Percentiles rank a stretch among this genome's conserved stretches.
Conservation (phyloP, 202 grass and related monocot genomes). For the Saccharum hybrid region DNA sequence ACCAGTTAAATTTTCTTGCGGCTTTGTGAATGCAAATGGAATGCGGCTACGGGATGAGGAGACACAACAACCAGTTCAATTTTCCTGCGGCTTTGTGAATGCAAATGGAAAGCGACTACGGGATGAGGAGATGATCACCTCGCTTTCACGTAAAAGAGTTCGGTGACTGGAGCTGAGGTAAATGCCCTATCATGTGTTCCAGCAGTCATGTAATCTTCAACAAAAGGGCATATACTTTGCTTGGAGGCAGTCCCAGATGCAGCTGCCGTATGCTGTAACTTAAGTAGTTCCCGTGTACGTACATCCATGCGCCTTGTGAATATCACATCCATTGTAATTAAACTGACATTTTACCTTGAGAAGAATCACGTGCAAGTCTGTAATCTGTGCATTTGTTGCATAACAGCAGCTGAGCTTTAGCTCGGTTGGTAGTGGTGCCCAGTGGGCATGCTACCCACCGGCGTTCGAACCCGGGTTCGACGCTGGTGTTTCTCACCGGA, state of each 20-base stretch:
- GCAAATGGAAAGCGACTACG: slow-evolving; percentile 34
- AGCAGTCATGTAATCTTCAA: background rate
- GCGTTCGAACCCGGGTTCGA: no score
- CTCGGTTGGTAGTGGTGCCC: no score
- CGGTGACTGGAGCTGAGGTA: slow-evolving; percentile 25
- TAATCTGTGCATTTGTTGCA: background rate
- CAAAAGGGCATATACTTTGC: background rate
- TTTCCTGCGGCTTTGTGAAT: slow-evolving; percentile 50
- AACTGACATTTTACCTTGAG: background rate
- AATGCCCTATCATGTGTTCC: background rate
- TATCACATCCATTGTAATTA: background rate
- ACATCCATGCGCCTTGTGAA: background rate
- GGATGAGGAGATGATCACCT: slow-evolving; percentile 40
- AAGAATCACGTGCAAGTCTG: background rate
- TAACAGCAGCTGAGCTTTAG: background rate
- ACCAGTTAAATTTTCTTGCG: slow-evolving; percentile 53
- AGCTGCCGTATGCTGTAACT: background rate
- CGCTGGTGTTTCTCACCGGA: no score
- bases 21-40: slow-evolving; percentile 44
- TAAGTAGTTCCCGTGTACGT: background rate
- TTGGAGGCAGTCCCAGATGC: background rate
- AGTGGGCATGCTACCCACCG: no score
- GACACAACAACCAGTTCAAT: slow-evolving; percentile 43
- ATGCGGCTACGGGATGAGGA: slow-evolving; percentile 41
- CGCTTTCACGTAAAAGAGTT: slow-evolving; percentile 44